phyloP scores from a whole-genome alignment of 2,329 filamentous ascomycete species.

The Fusarium agapanthi region DNA sequence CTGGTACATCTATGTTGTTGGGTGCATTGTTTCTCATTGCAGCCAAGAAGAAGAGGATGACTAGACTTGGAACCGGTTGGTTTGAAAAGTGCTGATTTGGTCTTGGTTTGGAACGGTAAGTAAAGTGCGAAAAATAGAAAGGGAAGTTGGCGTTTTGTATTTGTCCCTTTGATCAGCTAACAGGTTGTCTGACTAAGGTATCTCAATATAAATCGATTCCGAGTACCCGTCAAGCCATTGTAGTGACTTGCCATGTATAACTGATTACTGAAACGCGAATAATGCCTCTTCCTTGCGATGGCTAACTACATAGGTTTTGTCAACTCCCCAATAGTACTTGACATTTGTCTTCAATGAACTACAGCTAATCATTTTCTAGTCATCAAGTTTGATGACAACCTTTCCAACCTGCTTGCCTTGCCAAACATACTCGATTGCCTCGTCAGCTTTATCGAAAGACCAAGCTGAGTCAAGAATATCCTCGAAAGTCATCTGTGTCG shows the following conservation, averaged over 20 bases:
- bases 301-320: not conserved
- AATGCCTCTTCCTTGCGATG: not conserved
- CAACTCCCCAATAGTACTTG: not conserved
- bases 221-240: not conserved
- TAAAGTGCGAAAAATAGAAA: not conserved
- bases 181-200: not conserved
- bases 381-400: slow-evolving; percentile 42
- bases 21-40: slow-evolving; percentile 52
- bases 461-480: slow-evolving; percentile 51
- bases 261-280: not conserved
- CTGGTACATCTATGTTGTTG: slow-evolving; percentile 52
- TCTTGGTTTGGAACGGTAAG: not conserved
- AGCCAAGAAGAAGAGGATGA: slow-evolving; percentile 51
- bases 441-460: slow-evolving; percentile 51
- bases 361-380: not conserved
- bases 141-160: not conserved
- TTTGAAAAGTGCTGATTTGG: slow-evolving; percentile 48
- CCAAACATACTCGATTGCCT: slow-evolving; percentile 53
- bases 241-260: not conserved
- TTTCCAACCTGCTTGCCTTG: slow-evolving; percentile 55
- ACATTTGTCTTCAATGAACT: not conserved
- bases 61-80: slow-evolving; percentile 50
- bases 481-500: slow-evolving; percentile 47
- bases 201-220: not conserved
- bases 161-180: not conserved